Evolutionary conservation across 495 filamentous ascomycete species (phyloP).

Genomic region (Penicillium egyptiacum): DNA sequence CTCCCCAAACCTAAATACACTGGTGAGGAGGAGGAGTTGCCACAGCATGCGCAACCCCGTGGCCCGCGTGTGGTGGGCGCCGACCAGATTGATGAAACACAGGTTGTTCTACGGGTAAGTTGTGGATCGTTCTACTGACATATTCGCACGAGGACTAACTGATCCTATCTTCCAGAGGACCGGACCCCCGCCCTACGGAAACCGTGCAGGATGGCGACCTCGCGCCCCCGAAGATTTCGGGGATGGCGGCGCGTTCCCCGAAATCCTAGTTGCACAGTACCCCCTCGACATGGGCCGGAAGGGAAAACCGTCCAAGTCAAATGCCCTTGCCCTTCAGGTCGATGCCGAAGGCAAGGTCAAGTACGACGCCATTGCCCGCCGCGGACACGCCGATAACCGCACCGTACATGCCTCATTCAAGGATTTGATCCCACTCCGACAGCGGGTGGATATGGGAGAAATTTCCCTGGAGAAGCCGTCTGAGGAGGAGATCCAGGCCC

Average conservation of each 20-base stretch:
- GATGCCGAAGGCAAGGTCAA: constrained; percentile 90
- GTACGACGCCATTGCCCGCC: constrained; percentile 91
- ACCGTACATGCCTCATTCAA: constrained; percentile 95
- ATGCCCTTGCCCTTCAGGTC: constrained; percentile 88
- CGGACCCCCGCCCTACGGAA: constrained; percentile 84
- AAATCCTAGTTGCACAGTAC: constrained; percentile 92
- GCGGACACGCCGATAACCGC: constrained; percentile 78
- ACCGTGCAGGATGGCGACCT: constrained; percentile 85
- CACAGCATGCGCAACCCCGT: constrained; percentile 67
- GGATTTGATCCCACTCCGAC: constrained; percentile 90
- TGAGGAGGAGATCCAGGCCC: constrained; percentile 75
- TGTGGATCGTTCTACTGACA: not conserved
- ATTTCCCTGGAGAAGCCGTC: constrained; percentile 85
- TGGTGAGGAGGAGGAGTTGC: constrained; percentile 79
- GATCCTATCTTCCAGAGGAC: constrained; percentile 53
- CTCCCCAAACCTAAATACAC: constrained; percentile 89
- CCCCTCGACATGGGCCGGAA: constrained; percentile 93
- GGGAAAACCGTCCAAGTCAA: constrained; percentile 64
- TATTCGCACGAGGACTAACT: constrained; percentile 2
- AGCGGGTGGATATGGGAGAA: constrained; percentile 91
- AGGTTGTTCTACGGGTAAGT: constrained; percentile 77
- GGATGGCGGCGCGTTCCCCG: constrained; percentile 95
- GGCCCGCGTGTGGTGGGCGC: constrained; percentile 78
- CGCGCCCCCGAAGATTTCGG: constrained; percentile 86
- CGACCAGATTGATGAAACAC: constrained; percentile 76